These are phyloP conservation scores for Ramaria rubella DNA, from an alignment of 768 basidiomycete genomes.

Conservation along the genomic window DNA sequence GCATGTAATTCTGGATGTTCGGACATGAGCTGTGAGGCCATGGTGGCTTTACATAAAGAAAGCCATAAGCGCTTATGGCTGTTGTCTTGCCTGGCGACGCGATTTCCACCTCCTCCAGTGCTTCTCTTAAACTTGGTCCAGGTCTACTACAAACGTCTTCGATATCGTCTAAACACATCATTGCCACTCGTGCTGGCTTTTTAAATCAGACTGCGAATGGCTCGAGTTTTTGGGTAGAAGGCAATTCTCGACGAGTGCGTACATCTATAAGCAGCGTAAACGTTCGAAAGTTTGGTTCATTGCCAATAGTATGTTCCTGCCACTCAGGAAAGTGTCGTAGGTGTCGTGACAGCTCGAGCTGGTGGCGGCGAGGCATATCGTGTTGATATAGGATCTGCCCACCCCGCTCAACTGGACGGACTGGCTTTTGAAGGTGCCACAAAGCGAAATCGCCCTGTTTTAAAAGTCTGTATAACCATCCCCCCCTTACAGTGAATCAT, in stretches of 20 bases:
- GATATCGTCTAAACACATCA: slow-evolving; percentile 22
- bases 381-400: slow-evolving; percentile 89
- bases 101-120: slow-evolving; percentile 58
- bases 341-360: slow-evolving; percentile 64
- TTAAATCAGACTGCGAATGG: slow-evolving; percentile 65
- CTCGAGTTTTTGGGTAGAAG: slow-evolving; percentile 85
- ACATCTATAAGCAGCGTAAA: neutral
- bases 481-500: neutral
- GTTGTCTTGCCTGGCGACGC: slow-evolving; percentile 76
- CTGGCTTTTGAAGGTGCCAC: slow-evolving; percentile 96
- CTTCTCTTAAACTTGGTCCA: slow-evolving; percentile 82
- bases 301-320: slow-evolving; percentile 78
- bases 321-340: slow-evolving; percentile 83
- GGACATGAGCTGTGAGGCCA: slow-evolving; percentile 23
- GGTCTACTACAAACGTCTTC: slow-evolving; percentile 50
- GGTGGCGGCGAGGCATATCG: slow-evolving; percentile 78
- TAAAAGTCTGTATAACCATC: slow-evolving; percentile 54
- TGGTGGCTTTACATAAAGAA: neutral
- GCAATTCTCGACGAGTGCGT: slow-evolving; percentile 77
- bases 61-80: slow-evolving; percentile 34
- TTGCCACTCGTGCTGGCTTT: slow-evolving; percentile 63
- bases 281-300: neutral
- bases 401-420: slow-evolving; percentile 77
- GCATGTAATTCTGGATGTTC: slow-evolving; percentile 72
- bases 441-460: slow-evolving; percentile 87